Percentiles rank a stretch among this genome's conserved stretches.
Evolutionary conservation across 2,329 filamentous ascomycete species (phyloP).

Genomic region (Achaetomium macrosporum): DNA sequence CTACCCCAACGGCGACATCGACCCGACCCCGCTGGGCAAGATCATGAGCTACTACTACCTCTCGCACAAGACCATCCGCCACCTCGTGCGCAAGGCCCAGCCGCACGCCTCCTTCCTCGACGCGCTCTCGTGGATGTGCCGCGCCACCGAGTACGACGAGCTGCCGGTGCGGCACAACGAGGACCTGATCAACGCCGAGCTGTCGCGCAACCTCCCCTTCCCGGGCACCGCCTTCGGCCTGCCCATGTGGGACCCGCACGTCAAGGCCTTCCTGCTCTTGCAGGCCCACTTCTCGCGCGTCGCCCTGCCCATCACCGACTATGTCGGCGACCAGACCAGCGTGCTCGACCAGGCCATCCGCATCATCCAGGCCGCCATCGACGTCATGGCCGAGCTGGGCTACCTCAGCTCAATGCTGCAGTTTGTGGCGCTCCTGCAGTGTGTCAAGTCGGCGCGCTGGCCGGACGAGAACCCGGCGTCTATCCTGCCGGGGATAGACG

Average conservation of each 20-base stretch:
- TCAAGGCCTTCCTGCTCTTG: constrained; percentile 88
- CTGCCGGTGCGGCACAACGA: constrained; percentile 97
- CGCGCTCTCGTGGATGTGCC: constrained; percentile 85
- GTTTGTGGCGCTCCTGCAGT: constrained; percentile 84
- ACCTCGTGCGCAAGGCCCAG: constrained; percentile 71
- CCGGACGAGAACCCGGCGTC: constrained; percentile 72
- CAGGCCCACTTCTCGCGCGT: constrained; percentile 95
- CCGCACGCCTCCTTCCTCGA: constrained; percentile 72
- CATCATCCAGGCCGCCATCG: constrained; percentile 92
- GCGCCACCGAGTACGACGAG: constrained; percentile 93
- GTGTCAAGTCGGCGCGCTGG: constrained; percentile 90
- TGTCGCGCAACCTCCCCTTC: constrained; percentile 73
- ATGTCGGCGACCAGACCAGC: constrained; percentile 84
- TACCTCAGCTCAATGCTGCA: constrained; percentile 68
- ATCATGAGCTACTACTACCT: constrained; percentile 99
- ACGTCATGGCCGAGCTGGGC: constrained; percentile 86
- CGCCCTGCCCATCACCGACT: constrained; percentile 89
- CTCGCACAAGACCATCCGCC: constrained; percentile 88
- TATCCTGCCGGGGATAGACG: constrained; percentile 69
- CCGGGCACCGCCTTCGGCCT: constrained; percentile 57
- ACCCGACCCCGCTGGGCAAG: constrained; percentile 86
- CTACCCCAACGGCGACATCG: constrained; percentile 81
- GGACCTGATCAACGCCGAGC: constrained; percentile 89
- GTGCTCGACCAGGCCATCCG: constrained; percentile 95
- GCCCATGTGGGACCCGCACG: constrained; percentile 97